Percentiles rank a stretch among this genome's conserved stretches.
These are phyloP conservation scores for Grigorovia yakushimaensis DNA, from an alignment of 805 yeast genomes.

Conservation along the genomic window DNA sequence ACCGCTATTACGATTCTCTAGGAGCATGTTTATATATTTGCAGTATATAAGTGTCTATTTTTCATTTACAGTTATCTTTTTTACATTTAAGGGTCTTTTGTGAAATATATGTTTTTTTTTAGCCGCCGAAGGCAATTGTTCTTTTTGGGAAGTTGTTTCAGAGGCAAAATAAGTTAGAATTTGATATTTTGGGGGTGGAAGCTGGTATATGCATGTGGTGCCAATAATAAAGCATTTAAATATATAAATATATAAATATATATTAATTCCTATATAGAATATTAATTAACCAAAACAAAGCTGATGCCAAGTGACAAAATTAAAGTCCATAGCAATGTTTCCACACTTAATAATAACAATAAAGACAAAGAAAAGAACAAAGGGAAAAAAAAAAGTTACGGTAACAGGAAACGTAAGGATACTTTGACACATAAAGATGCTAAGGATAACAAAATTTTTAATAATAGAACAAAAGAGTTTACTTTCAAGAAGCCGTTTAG, in stretches of 20 bases:
- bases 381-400: no score
- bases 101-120: not conserved
- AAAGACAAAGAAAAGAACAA: not conserved
- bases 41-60: no score
- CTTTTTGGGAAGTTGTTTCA: not conserved
- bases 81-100: not conserved
- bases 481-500: not conserved
- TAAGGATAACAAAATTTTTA: not conserved
- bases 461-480: not conserved
- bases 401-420: not conserved
- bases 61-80: not conserved
- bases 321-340: not conserved
- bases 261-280: no score
- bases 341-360: no score
- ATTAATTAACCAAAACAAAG: no score
- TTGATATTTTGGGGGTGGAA: no score
- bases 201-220: no score
- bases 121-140: not conserved
- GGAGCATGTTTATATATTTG: no score
- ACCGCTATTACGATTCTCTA: no score
- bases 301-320: not conserved
- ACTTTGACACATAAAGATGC: not conserved
- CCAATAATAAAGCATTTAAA: no score
- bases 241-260: no score
- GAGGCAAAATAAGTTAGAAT: no score